Base-by-base conservation (phyloP, 139 green algal species). In the Ulvella scutata region DNA sequence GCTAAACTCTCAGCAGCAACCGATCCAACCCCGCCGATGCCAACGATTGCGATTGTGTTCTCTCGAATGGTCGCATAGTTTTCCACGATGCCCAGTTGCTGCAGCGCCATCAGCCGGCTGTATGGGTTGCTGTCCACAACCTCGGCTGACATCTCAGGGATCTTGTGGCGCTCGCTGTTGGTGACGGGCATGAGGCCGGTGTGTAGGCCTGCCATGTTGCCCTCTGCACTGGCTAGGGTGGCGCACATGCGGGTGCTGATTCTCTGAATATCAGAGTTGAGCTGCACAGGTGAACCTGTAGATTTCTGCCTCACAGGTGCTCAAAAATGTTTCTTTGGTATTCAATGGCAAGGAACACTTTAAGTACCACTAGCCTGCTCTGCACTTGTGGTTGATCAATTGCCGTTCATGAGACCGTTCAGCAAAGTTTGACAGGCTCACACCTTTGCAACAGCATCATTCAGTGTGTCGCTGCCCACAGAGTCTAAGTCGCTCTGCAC, bases 1-100 rank as follows among this genome's bases (percentile, higher is more conserved):
- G 94, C 96, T 29, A 98, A 84, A 94, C 98, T 98, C 82, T 98
- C 94, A 2, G 91, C 89, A 2, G 94, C 94, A 36, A 98, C 94
- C 43, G 85, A 93, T 75, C 94, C 94, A 62, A 98, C 94, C 40
- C 94, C 94, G 28, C 94, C 94, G 44, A 96, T 90, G 60, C 92
- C 92, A 38, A 97, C 90, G 4, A 97, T 77, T 2, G 92, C 92
- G 60, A 93, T 86, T 61, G 87, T 93, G 60, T 86, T 86, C 4
- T 81, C 37, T 0, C 93, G 83, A 72, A 98, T 98, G 60, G 75
- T 74, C 77, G 96, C 84, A 43, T 98, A 98, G 80, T 98, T 85
- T 75, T 93, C 78, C 0, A 98, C 93, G 33, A 98, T 94, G 36
- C 93, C 94, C 94, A 98, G 97, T 37, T 89, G 88, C 86, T 98